Base-by-base conservation (phyloP, 192 early-diverging fungal species). In the Obelidium mucronatum region DNA sequence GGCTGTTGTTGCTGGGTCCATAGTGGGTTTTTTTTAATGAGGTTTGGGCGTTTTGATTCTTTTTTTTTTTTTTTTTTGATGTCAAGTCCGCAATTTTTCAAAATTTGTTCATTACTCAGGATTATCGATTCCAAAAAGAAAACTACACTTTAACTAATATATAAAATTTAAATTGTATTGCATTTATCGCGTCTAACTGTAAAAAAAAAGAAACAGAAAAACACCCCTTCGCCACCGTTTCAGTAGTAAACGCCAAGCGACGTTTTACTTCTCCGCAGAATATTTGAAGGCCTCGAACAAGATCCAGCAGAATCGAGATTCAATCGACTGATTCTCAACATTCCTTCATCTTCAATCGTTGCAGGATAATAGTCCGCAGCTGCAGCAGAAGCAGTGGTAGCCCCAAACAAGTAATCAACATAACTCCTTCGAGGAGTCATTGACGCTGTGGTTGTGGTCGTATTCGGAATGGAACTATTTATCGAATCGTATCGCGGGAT, bases 261-360 rank as follows among this genome's bases (percentile, higher is more conserved):
- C 96, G 96, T 97, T 96, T 85, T 88, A 90, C 39, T 89, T 93
- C 52, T 95, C 96, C 80, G 83, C 84, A 17, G 95, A 94, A 3
- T 90, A 92, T 77, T 86, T 91, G 65, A 79, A 84, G 4, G 91
- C 94, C 1, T 82, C 94, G 31, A 81, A 87, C 17, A 96, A 94
- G 15, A 92, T 96, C 36, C 87, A 95, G n/a, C n/a, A n/a, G n/a
- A n/a, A n/a, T 76, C 89, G 91, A 15, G 96, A 90, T 81, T 87
- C 85, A 35, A 65, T 95, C 48, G n/a, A n/a, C n/a, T 74, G 73
- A 61, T 39, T 65, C 6, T 24, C 13, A 22, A 51, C 8, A 51
- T 51, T 13, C 8, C 8, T 51, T 51, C 48, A 22, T 51, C 22
- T 51, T 51, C 8, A 51, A 51, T 51, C 48, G 22, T 51, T 8